Evolutionary conservation across 2,329 filamentous ascomycete genomes (phyloP).

Genomic region (Aspergillus sp.): DNA sequence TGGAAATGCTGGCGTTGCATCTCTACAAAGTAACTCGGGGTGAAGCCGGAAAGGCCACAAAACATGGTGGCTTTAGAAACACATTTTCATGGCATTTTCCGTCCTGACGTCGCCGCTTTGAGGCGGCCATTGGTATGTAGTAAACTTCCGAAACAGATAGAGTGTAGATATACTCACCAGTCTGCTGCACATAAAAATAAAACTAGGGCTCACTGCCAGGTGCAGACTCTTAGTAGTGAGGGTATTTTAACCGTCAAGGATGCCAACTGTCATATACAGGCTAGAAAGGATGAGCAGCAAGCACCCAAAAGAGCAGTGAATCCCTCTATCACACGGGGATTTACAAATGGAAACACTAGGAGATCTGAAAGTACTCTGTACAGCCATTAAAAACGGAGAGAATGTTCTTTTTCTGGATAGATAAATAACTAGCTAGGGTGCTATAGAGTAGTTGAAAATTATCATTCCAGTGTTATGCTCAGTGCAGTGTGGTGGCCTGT

Average conservation of each 20-base stretch:
- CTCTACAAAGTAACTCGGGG: no score
- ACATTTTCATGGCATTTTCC: no score
- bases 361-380: background rate
- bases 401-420: background rate
- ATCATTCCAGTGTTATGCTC: background rate
- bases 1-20: no score
- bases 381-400: background rate
- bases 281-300: background rate
- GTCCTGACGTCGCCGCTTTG: no score
- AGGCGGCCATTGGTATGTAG: no score
- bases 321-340: background rate
- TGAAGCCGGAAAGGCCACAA: no score
- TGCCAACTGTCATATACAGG: background rate
- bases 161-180: background rate
- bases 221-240: background rate
- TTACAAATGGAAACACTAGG: background rate
- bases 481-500: background rate
- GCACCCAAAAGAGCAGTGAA: background rate
- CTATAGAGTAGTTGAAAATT: background rate
- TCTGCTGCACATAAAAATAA: background rate
- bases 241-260: background rate
- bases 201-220: background rate
- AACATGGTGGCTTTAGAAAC: no score
- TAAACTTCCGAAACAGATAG: no score
- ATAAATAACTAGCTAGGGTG: background rate